phyloP scores from a whole-genome alignment of 345 rosid species.

The Aethionema arabicum region DNA sequence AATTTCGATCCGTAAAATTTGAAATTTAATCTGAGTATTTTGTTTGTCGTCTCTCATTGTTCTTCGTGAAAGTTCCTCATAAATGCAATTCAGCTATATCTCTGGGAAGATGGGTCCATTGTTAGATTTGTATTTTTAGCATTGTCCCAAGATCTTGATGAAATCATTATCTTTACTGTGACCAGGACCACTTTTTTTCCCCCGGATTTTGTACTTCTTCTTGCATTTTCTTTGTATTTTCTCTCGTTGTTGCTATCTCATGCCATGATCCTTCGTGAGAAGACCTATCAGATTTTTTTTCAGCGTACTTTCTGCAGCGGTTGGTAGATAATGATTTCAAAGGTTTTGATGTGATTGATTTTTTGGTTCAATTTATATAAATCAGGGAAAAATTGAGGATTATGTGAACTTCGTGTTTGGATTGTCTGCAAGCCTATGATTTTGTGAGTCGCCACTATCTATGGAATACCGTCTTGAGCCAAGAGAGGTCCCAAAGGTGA shows the following conservation, averaged over 20 bases:
- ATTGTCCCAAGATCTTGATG: constrained; percentile 14
- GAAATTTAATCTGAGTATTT: constrained; percentile 23
- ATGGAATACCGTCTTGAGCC: constrained; percentile 27
- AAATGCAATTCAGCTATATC: constrained; percentile 34
- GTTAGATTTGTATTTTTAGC: constrained; percentile 13
- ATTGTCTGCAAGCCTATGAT: not conserved
- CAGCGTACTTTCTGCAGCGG: constrained; percentile 14
- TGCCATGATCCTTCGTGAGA: constrained; percentile 12
- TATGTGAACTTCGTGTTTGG: constrained; percentile 20
- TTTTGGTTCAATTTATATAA: constrained; percentile 11
- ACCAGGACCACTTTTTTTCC: constrained; percentile 22
- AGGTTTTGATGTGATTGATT: constrained; percentile 18
- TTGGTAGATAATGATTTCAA: constrained; percentile 10
- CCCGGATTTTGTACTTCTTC: not conserved
- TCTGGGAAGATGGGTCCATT: constrained; percentile 26
- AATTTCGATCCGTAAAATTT: constrained; percentile 15
- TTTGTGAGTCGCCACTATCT: not conserved
- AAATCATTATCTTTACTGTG: constrained; percentile 28
- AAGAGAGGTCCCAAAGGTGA: not conserved
- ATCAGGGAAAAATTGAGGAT: constrained; percentile 15
- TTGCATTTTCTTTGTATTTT: not conserved
- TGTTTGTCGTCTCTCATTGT: constrained; percentile 20
- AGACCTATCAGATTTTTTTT: constrained; percentile 11
- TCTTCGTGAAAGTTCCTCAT: constrained; percentile 18
- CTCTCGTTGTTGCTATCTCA: not conserved